Percentiles rank a stretch among this genome's conserved stretches.
Evolutionary conservation across 2,329 filamentous ascomycete species (phyloP).

Genomic region (Colletotrichum tropicicola): DNA sequence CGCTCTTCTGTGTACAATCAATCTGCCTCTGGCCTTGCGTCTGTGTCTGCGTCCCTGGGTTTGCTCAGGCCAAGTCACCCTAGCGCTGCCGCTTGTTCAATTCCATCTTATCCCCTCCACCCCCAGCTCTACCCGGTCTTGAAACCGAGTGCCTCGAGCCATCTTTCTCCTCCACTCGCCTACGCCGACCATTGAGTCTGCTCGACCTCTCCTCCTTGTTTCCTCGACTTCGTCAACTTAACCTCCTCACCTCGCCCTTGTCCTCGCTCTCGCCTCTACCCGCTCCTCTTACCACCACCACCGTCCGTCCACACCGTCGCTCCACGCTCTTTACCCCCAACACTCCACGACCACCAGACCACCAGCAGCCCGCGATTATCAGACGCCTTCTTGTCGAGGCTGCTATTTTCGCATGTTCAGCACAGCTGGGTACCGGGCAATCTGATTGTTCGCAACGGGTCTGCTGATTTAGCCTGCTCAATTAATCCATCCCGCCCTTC

Average conservation of each 20-base stretch:
- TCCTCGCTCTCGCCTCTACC: neutral
- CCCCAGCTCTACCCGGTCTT: slow-evolving; percentile 30
- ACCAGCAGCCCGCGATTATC: neutral
- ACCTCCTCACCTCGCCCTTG: neutral
- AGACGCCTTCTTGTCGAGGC: slow-evolving; percentile 7
- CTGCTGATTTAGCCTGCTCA: neutral
- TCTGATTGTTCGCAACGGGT: slow-evolving; percentile 11
- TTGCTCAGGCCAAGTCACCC: slow-evolving; percentile 25
- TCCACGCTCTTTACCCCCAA: slow-evolving; percentile 14
- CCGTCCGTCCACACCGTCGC: neutral
- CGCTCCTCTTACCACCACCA: neutral
- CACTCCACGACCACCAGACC: neutral
- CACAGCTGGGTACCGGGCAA: slow-evolving; percentile 5
- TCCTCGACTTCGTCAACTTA: slow-evolving; percentile 16
- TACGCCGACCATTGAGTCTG: slow-evolving; percentile 13
- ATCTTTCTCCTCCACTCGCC: slow-evolving; percentile 16
- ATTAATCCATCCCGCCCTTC: neutral
- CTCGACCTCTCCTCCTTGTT: slow-evolving; percentile 21
- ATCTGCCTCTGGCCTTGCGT: neutral
- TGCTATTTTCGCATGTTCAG: slow-evolving; percentile 16
- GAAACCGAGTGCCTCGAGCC: slow-evolving; percentile 22
- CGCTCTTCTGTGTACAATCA: neutral
- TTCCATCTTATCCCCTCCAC: slow-evolving; percentile 32
- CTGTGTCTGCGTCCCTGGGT: neutral
- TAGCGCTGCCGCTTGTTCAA: slow-evolving; percentile 27